Conservation (phyloP, 2,329 filamentous ascomycete species). For the Epichloe gansuensis region DNA sequence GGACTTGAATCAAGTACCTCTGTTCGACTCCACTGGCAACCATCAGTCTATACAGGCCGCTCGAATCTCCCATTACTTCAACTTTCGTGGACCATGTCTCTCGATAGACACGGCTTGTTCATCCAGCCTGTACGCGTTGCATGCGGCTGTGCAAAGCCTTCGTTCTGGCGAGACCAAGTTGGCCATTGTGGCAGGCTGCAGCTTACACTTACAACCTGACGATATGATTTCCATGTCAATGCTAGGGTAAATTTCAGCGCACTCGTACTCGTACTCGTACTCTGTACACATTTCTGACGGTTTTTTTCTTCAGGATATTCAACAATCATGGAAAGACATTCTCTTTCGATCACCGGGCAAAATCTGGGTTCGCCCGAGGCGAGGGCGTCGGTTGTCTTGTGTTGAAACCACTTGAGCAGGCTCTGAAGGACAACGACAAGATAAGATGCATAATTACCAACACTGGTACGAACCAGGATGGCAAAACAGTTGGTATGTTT, state of each 20-base stretch:
- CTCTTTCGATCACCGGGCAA: constrained; percentile 21
- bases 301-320: constrained; percentile 17
- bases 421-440: constrained; percentile 40
- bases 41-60: constrained; percentile 41
- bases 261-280: too few species aligned
- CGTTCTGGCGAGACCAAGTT: constrained; percentile 30
- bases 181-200: constrained; percentile 35
- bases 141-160: constrained; percentile 37
- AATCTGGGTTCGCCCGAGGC: constrained; percentile 44
- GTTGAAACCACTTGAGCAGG: constrained; percentile 44
- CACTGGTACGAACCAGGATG: constrained; percentile 42
- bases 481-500: constrained; percentile 23
- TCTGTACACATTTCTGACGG: not conserved
- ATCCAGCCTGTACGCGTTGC: constrained; percentile 35
- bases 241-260: constrained; percentile 11
- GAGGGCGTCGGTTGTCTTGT: constrained; percentile 44
- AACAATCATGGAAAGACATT: constrained; percentile 38
- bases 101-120: constrained; percentile 41
- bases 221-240: constrained; percentile 19
- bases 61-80: constrained; percentile 41
- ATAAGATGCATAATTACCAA: constrained; percentile 38
- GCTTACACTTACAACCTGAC: constrained; percentile 35
- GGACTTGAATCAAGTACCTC: constrained; percentile 33
- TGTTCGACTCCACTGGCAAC: constrained; percentile 37
- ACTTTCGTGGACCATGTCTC: constrained; percentile 39